Percentiles rank a stretch among this genome's conserved stretches.
phyloP scores from a whole-genome alignment of 2,329 filamentous ascomycete genomes.

The Emydomyces testavorans region DNA sequence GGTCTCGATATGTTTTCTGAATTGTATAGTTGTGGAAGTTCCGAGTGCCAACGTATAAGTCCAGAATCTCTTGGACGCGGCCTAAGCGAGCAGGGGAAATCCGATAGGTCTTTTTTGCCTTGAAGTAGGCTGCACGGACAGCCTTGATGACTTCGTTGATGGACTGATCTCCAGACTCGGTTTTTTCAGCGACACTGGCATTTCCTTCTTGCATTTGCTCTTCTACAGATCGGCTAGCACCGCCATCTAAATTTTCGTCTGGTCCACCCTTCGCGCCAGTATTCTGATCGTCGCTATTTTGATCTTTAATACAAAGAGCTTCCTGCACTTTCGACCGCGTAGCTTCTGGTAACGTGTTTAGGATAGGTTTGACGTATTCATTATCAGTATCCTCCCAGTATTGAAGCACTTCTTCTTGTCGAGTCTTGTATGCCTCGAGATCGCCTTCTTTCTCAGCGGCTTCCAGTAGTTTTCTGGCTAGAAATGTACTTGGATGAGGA shows the following conservation, averaged over 20 bases:
- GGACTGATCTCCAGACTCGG: constrained; percentile 21
- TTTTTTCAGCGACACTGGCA: constrained; percentile 16
- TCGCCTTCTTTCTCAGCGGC: constrained; percentile 62
- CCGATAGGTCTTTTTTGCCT: constrained; percentile 74
- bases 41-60: constrained; percentile 66
- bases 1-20: constrained; percentile 68
- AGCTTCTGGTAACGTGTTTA: constrained; percentile 37
- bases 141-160: constrained; percentile 57
- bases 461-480: constrained; percentile 74
- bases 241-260: constrained; percentile 5
- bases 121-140: constrained; percentile 69
- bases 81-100: constrained; percentile 59
- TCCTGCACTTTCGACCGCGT: constrained; percentile 32
- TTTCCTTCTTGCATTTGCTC: constrained; percentile 5
- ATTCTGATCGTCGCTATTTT: constrained; percentile 8
- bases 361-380: constrained; percentile 60
- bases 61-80: constrained; percentile 63
- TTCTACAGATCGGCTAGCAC: background rate
- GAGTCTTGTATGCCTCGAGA: constrained; percentile 53
- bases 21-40: constrained; percentile 99
- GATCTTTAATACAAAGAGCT: constrained; percentile 29
- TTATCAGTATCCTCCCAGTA: constrained; percentile 81
- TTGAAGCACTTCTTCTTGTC: constrained; percentile 63
- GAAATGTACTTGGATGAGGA: constrained; percentile 74
- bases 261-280: constrained; percentile 12